These are phyloP conservation scores for Aaosphaeria pasadenensis DNA, from an alignment of 2,329 filamentous ascomycete genomes.

Conservation along the genomic window DNA sequence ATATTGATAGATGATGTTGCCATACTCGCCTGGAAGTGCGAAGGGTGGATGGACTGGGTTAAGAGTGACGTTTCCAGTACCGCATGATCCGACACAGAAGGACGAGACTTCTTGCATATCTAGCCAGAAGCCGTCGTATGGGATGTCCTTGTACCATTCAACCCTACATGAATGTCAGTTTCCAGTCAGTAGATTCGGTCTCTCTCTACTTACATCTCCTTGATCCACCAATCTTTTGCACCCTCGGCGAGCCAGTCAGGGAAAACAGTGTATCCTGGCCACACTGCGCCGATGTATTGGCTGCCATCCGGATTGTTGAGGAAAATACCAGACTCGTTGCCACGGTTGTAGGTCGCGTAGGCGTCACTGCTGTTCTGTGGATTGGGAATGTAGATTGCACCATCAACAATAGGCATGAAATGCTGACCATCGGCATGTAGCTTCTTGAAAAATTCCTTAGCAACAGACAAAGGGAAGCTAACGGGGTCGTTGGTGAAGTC, in stretches of 20 bases:
- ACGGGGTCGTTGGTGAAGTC: conserved; percentile 57
- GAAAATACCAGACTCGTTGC: conserved; percentile 49
- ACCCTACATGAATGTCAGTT: conserved; percentile 14
- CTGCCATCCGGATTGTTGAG: conserved; percentile 55
- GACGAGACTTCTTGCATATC: conserved; percentile 62
- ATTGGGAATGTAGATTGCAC: conserved; percentile 69
- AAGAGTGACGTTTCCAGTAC: conserved; percentile 59
- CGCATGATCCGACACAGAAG: conserved; percentile 71
- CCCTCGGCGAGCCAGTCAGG: conserved; percentile 60
- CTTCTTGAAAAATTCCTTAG: conserved; percentile 50
- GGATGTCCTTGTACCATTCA: conserved; percentile 51
- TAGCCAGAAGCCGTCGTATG: conserved; percentile 57
- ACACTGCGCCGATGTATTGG: conserved; percentile 54
- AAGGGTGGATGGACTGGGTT: conserved; percentile 70
- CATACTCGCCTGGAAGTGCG: conserved; percentile 61
- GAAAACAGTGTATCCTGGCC: conserved; percentile 61
- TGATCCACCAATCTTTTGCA: conserved; percentile 58
- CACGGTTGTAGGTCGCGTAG: conserved; percentile 51
- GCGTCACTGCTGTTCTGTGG: conserved; percentile 63
- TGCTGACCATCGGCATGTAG: conserved; percentile 56
- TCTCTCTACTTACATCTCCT: conserved; percentile 44
- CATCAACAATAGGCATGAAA: conserved; percentile 61
- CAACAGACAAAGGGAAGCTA: conserved; percentile 50
- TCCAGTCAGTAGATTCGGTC: neutral
- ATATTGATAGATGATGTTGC: conserved; percentile 58